Evolutionary conservation across 805 yeast genomes (phyloP), one percentile per base, ranked within the genome.

Genomic region (Zygosaccharomyces pseudorouxii): DNA sequence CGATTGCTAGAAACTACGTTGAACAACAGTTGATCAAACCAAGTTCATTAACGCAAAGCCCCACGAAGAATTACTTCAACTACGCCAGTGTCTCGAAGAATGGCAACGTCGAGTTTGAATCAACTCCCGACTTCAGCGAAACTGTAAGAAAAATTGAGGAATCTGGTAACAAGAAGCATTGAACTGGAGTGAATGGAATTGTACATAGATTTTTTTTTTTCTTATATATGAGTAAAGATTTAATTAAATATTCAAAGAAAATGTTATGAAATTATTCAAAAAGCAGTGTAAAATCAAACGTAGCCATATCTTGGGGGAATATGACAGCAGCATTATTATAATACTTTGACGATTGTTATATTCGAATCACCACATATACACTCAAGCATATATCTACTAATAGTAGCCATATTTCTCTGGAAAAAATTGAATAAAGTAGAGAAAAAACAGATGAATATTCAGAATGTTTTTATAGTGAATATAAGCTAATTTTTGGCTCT

Each of bases 41-140:
- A 31, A 29, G 29, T 12, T 38, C 45, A 5, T 43, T 47, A 33
- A 52, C 44, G 9, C 42, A 46, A 10, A 44, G 46, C 29, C 45
- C 49, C 9, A 39, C 48, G 11, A 51, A 44, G 43, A 54, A 59
- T 45, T 61, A 58, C 37, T 48, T 59, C 14, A 62, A 55, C 40
- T 54, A 59, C 41, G 65, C 57, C 3, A 55, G 56, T 8, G 56
- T 61, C 18, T 50, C 52, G 9, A 53, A 53, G 33, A 49, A 55
- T 22, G 57, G 60, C 1, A 42, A 52, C n/a, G 57, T 59, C 7
- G 45, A 55, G 1, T 60, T 61, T 43, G 43, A 55, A 39, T 56
- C 60, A 36, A 60, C 63, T 5, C 46, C 57, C 11, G 48, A 58
- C 23, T 55, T 59, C 31, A 28, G 46, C 9, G 47, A 50, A 42